Conservation (phyloP, 495 filamentous ascomycete genomes). For the Trichoderma erinaceum region DNA sequence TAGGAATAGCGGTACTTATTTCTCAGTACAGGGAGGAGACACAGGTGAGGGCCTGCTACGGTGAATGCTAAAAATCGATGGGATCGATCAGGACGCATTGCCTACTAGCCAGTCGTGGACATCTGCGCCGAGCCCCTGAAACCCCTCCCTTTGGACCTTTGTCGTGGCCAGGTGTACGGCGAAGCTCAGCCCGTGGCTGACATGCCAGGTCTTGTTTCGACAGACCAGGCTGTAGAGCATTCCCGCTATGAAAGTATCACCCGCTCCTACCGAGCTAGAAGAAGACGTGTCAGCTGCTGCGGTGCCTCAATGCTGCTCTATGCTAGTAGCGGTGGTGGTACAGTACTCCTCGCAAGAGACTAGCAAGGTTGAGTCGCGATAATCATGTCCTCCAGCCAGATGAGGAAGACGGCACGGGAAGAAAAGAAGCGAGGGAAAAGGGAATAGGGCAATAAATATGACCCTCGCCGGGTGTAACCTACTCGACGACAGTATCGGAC, state of each 20-base stretch:
- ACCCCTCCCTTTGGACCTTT: conserved; percentile 63
- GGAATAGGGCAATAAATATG: not conserved
- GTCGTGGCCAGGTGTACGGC: conserved; percentile 60
- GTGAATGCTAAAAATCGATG: not conserved
- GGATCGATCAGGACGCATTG: conserved; percentile 9
- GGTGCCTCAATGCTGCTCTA: not conserved
- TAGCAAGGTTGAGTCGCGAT: not conserved
- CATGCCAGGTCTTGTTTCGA: conserved; percentile 26
- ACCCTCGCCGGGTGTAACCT: conserved; percentile 32
- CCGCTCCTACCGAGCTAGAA: conserved; percentile 59
- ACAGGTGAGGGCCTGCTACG: no score
- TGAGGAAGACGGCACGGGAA: not conserved
- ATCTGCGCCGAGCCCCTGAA: conserved; percentile 42
- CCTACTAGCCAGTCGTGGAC: conserved; percentile 10
- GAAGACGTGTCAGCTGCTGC: conserved; percentile 7
- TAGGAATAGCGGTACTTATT: no score
- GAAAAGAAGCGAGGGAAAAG: not conserved
- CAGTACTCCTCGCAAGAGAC: not conserved
- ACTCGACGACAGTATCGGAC: conserved; percentile 50
- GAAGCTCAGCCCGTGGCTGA: conserved; percentile 45
- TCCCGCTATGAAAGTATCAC: conserved; percentile 70
- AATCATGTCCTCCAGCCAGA: not conserved
- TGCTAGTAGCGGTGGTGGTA: not conserved
- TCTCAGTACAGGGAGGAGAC: no score
- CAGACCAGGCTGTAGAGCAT: conserved; percentile 56